These are phyloP conservation scores for Tylopilus subfusipes DNA, from an alignment of 768 basidiomycete species.

Conservation along the genomic window DNA sequence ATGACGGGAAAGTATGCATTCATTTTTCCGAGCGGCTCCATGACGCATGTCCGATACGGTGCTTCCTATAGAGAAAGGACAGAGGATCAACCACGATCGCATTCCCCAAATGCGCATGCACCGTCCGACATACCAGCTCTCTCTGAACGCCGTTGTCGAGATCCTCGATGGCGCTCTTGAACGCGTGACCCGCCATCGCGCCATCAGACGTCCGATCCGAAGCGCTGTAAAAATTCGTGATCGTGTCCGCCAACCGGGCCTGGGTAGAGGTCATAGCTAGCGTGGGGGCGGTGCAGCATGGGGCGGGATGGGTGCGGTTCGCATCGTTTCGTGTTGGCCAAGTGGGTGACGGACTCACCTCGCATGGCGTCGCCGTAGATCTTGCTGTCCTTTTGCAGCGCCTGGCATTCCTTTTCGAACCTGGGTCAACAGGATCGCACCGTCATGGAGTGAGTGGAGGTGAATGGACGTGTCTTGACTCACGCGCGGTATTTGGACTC, in stretches of 20 bases:
- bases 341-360: conserved; percentile 44
- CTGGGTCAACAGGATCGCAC: conserved; percentile 37
- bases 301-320: not conserved
- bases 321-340: not conserved
- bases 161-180: conserved; percentile 93
- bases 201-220: conserved; percentile 83
- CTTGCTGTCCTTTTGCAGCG: conserved; percentile 94
- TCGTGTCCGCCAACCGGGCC: conserved; percentile 86
- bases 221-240: conserved; percentile 88
- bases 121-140: conserved; percentile 65
- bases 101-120: not conserved
- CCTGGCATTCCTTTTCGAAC: conserved; percentile 94
- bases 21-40: conserved; percentile 96
- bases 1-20: conserved; percentile 91
- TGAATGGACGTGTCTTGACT: conserved; percentile 24
- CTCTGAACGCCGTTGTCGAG: conserved; percentile 79
- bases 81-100: conserved; percentile 1
- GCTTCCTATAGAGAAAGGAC: conserved; percentile 57
- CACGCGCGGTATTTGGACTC: conserved; percentile 88
- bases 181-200: conserved; percentile 96
- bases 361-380: conserved; percentile 93
- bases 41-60: conserved; percentile 91
- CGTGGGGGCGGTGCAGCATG: not conserved
- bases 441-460: not conserved
- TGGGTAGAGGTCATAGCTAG: conserved; percentile 94